phyloP scores from a whole-genome alignment of 169 alveolate species.

The Plasmodium berghei region DNA sequence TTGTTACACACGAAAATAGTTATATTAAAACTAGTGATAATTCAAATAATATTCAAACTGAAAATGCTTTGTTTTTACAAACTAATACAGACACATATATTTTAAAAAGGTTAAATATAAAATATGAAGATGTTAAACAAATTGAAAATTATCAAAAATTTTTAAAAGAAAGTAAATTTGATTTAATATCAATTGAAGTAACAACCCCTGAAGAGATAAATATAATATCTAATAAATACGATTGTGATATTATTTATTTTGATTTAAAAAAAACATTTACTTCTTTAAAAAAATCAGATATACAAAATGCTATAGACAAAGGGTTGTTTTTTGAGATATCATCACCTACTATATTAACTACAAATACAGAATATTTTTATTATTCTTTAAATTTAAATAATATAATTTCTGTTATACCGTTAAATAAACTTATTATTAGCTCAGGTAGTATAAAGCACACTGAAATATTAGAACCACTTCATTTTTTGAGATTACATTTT shows the following conservation, averaged over 20 bases:
- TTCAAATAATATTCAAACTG: not conserved
- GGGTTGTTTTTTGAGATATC: slow-evolving; percentile 70
- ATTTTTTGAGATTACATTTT: slow-evolving; percentile 41
- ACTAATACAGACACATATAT: slow-evolving; percentile 22
- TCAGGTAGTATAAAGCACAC: slow-evolving; percentile 19
- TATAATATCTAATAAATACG: slow-evolving; percentile 17
- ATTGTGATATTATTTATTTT: slow-evolving; percentile 64
- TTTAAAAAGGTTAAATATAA: slow-evolving; percentile 52
- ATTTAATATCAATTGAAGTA: slow-evolving; percentile 41
- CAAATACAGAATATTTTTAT: slow-evolving; percentile 16
- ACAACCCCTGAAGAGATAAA: slow-evolving; percentile 10
- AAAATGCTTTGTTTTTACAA: not conserved
- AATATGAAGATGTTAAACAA: slow-evolving; percentile 33
- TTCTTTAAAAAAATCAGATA: slow-evolving; percentile 35
- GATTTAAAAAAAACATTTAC: slow-evolving; percentile 8
- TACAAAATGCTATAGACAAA: slow-evolving; percentile 39
- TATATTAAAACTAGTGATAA: not conserved
- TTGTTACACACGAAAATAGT: not conserved
- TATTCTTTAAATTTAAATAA: slow-evolving; percentile 17
- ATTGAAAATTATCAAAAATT: slow-evolving; percentile 21
- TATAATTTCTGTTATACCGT: slow-evolving; percentile 18
- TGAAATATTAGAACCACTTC: slow-evolving; percentile 44
- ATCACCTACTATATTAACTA: slow-evolving; percentile 12
- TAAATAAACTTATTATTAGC: slow-evolving; percentile 37
- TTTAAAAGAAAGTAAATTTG: slow-evolving; percentile 20